Base-by-base conservation (phyloP, 2,329 filamentous ascomycete species). In the Rhinocladiella similis region DNA sequence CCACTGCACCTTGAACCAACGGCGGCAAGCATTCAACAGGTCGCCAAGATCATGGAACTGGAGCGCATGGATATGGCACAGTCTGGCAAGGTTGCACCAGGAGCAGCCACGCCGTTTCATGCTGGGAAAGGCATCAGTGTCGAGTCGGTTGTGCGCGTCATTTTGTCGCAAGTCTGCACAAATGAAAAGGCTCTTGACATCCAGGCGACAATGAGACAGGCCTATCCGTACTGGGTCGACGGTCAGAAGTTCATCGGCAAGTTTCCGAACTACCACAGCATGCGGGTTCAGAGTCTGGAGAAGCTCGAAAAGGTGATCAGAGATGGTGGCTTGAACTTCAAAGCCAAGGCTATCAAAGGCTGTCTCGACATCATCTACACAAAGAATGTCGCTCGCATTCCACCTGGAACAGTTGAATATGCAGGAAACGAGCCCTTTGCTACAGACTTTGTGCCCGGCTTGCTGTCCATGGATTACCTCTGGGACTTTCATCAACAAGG, bases 391-490 rank as follows among this genome's bases (percentile, higher is more conserved):
- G 38, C 45, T 10, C 41, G 38, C 5, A 22, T 60, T 10, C 12
- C 33, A 16, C 27, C 45, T 47, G 56, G 50, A 16, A 41, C 53
- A 42, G 45, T 56, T n/a, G 19, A 50, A 5, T 53, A 62, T 33
- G 27, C 38, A 12, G 51, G 49, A 14, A 59, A 64, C 33, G 54
- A 55, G 14, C 58, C 54, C 4, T 50, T 49, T 14, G 52, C 55
- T 2, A 43, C 22, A 3, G 62, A 66, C 45, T 66, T 65, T 46
- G 61, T 62, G 10, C 60, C 63, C 18, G 65, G 63, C 3, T 25
- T 65, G 46, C 54, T 66, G 9, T 66, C 65, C 6, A 20, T 66
- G 38, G 59, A 63, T n/a, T 66, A 62, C 27, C 22, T 66, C n/a
- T 60, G 54, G 29, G 49, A 54, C 14, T 33, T 56, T 13, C 46